Conservation (phyloP, 83 land plant species). For the Picea mariana region DNA sequence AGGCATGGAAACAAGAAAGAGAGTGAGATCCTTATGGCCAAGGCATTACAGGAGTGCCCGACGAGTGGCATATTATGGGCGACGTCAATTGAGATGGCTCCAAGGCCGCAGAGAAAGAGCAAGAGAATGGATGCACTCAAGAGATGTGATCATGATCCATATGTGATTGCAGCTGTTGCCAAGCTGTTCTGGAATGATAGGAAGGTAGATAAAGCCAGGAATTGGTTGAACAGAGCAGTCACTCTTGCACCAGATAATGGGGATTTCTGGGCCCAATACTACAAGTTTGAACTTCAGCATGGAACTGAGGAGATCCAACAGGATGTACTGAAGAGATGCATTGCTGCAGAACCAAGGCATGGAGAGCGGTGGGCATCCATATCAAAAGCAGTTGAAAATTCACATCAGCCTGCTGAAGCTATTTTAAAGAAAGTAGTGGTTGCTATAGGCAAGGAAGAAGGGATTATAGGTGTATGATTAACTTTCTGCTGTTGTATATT, state of each 20-base stretch:
- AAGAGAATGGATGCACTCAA: slow-evolving; percentile 86
- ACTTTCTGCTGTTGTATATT: no score
- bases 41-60: slow-evolving; percentile 39
- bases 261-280: slow-evolving; percentile 91
- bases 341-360: slow-evolving; percentile 87
- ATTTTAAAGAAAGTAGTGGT: slow-evolving; percentile 85
- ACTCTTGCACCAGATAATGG: slow-evolving; percentile 92
- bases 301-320: slow-evolving; percentile 81
- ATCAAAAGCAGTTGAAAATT: slow-evolving; percentile 90
- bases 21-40: slow-evolving; percentile 6
- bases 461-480: slow-evolving; percentile 20
- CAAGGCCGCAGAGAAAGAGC: no score
- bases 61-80: slow-evolving; percentile 91
- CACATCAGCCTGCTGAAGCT: slow-evolving; percentile 75
- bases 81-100: no score
- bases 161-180: slow-evolving; percentile 93
- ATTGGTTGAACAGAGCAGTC: slow-evolving; percentile 87
- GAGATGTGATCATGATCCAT: slow-evolving; percentile 86
- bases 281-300: slow-evolving; percentile 93
- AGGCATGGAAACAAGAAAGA: slow-evolving; percentile 91
- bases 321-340: slow-evolving; percentile 83
- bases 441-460: slow-evolving; percentile 66
- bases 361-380: slow-evolving; percentile 86
- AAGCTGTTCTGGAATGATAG: slow-evolving; percentile 94
- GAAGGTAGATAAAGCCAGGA: slow-evolving; percentile 89